Conservation (phyloP, 306 rosid species). For the Sesbania bispinosa region DNA sequence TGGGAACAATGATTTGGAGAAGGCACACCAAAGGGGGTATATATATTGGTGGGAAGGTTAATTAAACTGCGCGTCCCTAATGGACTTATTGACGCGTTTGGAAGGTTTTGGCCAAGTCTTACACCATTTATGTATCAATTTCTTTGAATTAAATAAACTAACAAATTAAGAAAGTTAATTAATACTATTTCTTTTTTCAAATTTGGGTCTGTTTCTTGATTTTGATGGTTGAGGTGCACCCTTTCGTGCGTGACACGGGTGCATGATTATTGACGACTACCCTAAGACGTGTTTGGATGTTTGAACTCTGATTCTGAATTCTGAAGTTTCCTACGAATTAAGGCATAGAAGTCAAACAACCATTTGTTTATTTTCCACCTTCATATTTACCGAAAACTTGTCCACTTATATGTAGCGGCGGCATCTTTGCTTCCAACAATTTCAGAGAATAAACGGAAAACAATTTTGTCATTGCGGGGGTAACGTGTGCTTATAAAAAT, state of each 20-base stretch:
- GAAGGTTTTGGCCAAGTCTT: slow-evolving; percentile 27
- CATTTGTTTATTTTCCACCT: background rate
- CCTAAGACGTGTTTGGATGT: slow-evolving; percentile 32
- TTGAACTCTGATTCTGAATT: background rate
- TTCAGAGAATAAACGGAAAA: background rate
- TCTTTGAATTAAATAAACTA: background rate
- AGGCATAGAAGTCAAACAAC: slow-evolving; percentile 24
- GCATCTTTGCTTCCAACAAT: slow-evolving; percentile 11
- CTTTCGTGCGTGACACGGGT: slow-evolving; percentile 2
- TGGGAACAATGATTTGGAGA: background rate
- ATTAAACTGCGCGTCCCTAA: background rate
- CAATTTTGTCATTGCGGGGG: slow-evolving; percentile 11
- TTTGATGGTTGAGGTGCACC: slow-evolving; percentile 8
- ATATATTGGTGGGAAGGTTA: background rate
- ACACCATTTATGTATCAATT: background rate
- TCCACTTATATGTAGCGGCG: background rate
- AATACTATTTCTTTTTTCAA: background rate
- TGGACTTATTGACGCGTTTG: slow-evolving; percentile 31
- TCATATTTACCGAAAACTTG: background rate
- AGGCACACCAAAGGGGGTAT: background rate
- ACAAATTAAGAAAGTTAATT: background rate
- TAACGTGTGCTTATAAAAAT: background rate
- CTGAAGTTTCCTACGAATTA: slow-evolving; percentile 16
- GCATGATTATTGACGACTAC: background rate
- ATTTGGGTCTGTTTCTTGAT: background rate